Conservation (phyloP, 306 rosid genomes). For the Echinosophora koreensis region DNA sequence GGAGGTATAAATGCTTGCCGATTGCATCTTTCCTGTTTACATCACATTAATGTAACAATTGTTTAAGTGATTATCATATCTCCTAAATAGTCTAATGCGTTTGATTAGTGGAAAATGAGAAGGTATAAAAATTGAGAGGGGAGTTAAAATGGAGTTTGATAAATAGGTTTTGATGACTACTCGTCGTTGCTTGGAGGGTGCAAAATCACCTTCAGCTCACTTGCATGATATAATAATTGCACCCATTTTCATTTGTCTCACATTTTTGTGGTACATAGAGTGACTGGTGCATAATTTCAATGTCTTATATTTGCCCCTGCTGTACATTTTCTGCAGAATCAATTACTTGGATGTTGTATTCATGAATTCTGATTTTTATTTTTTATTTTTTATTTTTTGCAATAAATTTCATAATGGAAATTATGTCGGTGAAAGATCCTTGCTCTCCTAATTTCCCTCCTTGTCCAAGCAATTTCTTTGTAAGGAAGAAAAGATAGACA, state of each 20-base stretch:
- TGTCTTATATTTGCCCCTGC: slow-evolving; percentile 6
- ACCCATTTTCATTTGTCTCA: slow-evolving; percentile 13
- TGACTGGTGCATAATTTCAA: slow-evolving; percentile 32
- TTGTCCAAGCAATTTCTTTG: slow-evolving; percentile 30
- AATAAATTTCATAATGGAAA: background rate
- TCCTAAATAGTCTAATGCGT: slow-evolving; percentile 16
- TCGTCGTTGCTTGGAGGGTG: slow-evolving; percentile 4
- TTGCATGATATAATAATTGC: background rate
- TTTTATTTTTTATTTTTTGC: background rate
- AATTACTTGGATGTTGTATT: slow-evolving; percentile 21
- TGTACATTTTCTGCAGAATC: slow-evolving; percentile 3
- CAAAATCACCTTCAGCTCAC: slow-evolving; percentile 9
- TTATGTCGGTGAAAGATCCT: slow-evolving; percentile 1
- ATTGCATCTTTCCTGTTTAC: slow-evolving; percentile 21
- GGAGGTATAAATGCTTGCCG: slow-evolving; percentile 64
- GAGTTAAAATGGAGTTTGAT: background rate
- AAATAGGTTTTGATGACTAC: slow-evolving; percentile 4
- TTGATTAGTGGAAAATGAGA: slow-evolving; percentile 10
- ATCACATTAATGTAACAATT: slow-evolving; percentile 23
- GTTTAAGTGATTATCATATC: slow-evolving; percentile 22
- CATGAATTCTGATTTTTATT: slow-evolving; percentile 1
- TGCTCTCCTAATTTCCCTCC: slow-evolving; percentile 5
- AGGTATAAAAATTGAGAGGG: background rate
- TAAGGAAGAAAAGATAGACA: slow-evolving; percentile 9
- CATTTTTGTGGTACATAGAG: background rate